Evolutionary conservation across 2,329 filamentous ascomycete genomes (phyloP).

Genomic region (Ceratocystis albifundus): DNA sequence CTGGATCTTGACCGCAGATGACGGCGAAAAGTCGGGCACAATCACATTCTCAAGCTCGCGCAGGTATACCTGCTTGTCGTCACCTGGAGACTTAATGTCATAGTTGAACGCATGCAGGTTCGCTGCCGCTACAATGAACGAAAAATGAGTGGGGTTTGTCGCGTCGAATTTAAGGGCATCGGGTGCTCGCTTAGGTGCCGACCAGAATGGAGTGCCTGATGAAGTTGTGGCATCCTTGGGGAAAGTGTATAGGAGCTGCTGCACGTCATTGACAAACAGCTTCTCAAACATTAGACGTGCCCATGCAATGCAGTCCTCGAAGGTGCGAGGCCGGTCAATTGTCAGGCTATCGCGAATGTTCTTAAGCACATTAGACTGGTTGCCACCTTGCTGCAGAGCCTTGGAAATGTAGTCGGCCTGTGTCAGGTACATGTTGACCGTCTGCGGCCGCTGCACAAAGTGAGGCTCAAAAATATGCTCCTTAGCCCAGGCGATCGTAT

Average conservation of each 20-base stretch:
- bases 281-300: conserved; percentile 87
- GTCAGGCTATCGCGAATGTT: conserved; percentile 82
- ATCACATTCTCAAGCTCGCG: conserved; percentile 85
- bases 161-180: conserved; percentile 82
- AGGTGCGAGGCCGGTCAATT: conserved; percentile 78
- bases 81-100: conserved; percentile 74
- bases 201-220: conserved; percentile 89
- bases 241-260: conserved; percentile 93
- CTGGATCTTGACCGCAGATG: conserved; percentile 88
- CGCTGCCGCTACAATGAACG: conserved; percentile 76
- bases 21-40: conserved; percentile 85
- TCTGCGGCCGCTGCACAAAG: conserved; percentile 87
- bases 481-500: conserved; percentile 96
- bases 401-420: conserved; percentile 82
- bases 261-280: conserved; percentile 93
- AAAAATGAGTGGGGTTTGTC: conserved; percentile 73
- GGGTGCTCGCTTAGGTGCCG: conserved; percentile 91
- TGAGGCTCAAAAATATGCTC: conserved; percentile 82
- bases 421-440: conserved; percentile 85
- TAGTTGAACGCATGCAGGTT: conserved; percentile 98
- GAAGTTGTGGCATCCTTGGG: conserved; percentile 87
- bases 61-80: conserved; percentile 58
- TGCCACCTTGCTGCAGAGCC: conserved; percentile 83
- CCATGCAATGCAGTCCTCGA: conserved; percentile 96
- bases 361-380: conserved; percentile 87